Conservation (phyloP, 257 asterid species). For the Lycium barbarum region DNA sequence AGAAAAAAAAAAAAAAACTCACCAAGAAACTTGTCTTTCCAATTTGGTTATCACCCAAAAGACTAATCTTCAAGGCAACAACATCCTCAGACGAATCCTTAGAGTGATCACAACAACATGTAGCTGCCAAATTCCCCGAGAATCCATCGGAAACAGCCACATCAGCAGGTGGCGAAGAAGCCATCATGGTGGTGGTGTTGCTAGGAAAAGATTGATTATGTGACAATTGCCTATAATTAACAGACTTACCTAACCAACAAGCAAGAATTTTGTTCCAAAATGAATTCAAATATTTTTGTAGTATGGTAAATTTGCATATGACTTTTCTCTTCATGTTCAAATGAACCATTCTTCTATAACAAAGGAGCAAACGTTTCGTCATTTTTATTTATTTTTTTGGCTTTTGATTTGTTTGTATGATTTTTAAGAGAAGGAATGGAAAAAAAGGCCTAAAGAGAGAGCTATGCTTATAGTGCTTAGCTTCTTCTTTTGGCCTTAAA, state of each 20-base stretch:
- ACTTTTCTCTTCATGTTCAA: constrained; percentile 50
- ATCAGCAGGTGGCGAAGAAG: constrained; percentile 31
- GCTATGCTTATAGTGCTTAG: constrained; percentile 24
- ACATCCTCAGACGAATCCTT: constrained; percentile 60
- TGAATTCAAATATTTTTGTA: constrained; percentile 54
- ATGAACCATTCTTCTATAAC: constrained; percentile 38
- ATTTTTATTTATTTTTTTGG: background rate
- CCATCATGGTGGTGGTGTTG: constrained; percentile 3
- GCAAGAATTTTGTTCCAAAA: constrained; percentile 60
- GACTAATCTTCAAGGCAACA: constrained; percentile 65
- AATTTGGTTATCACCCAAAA: constrained; percentile 64
- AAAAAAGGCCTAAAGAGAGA: constrained; percentile 17
- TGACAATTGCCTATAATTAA: constrained; percentile 52
- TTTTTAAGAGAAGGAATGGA: background rate
- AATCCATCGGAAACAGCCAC: constrained; percentile 3
- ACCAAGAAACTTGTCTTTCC: constrained; percentile 78
- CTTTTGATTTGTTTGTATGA: background rate
- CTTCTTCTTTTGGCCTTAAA: constrained; percentile 26
- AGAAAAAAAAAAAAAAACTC: background rate
- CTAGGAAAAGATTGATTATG: constrained; percentile 30
- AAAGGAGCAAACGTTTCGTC: constrained; percentile 24
- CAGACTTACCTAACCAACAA: constrained; percentile 66
- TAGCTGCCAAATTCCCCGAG: background rate
- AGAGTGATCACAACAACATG: constrained; percentile 37
- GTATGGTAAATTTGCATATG: constrained; percentile 59